Base-by-base conservation (phyloP, 345 rosid genomes). In the Dovyalis caffra region DNA sequence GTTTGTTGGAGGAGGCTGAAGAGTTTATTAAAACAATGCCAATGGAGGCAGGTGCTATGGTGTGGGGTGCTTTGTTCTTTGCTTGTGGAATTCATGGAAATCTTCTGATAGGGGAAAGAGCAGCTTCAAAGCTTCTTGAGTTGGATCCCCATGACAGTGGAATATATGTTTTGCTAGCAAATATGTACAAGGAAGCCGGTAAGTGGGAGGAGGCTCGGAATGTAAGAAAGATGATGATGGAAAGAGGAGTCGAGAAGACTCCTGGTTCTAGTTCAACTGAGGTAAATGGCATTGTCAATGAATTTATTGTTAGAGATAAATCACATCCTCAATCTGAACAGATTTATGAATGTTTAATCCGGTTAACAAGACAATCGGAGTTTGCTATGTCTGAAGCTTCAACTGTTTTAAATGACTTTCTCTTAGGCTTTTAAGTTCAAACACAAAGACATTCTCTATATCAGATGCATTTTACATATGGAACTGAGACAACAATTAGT, bases 61-160 rank as follows among this genome's bases (percentile, higher is more conserved):
- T 91, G 53, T 95, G 95, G 99, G 95, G 97, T 66, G 88, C 96
- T 43, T 82, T 95, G 45, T 90, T 89, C 82, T 90, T 87, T 72
- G 90, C 98, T 37, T 92, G 97, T 81, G 82, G 88, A 73, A 81
- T 87, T 73, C 93, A 92, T 28, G 87, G 90, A 69, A 85, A 91
- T 77, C 80, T 91, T 74, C 21, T 16, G 2, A 20, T 91, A 83
- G 97, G 95, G 61, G 90, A 90, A 85, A 90, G 80, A 82, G 95
- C 89, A 40, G 95, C 91, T 72, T 72, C 64, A 28, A 90, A 91
- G 83, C 97, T 95, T 83, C 78, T 92, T 61, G 90, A 91, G 80
- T 83, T 95, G 70, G 94, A 95, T 71, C 92, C 95, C 31, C 74
- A 64, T 61, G 97, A 92, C 74, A 88, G 97, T 25, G 97, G 97